Evolutionary conservation across 2,329 filamentous ascomycete species (phyloP), one percentile per base, ranked within the genome.

Genomic region (Fusarium illudens): DNA sequence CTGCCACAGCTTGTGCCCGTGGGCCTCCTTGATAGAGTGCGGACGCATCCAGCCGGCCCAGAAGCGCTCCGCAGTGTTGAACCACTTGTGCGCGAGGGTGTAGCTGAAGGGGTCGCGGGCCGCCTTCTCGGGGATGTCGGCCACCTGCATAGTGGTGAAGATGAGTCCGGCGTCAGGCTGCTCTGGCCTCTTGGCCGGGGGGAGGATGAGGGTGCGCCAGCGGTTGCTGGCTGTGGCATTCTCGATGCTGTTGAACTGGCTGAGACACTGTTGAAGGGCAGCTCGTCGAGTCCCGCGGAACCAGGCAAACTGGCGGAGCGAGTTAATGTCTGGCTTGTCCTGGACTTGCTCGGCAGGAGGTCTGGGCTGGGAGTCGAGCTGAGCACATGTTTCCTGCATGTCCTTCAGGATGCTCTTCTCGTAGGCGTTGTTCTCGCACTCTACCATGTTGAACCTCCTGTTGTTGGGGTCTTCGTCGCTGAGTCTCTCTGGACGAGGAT

Each of bases 271-370:
- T 66, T 85, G 82, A 20, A 85, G 72, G 17, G 79, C 83, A 8
- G 82, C 84, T 44, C 84, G 80, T 39, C 79, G 77, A 56, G 76
- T 77, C 2, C 83, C 84, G 11, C 81, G 81, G 53, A 81, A 78
- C 4, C 52, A 56, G 2, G 79, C 76, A 65, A 78, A 81, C 17
- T 65, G 52, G 12, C 66, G 37, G 29, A 75, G 67, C 2, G 61
- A 60, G 19, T 69, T 64, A 56, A 73, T 29, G 20, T 17, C 42
- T 6, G 51, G 37, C 6, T 57, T 19, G 20, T 13, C 46, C 6
- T 22, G 20, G 8, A 52, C 54, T 11, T 34, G n/a, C 9, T 55
- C 22, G 6, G 53, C 27, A 6, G 58, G 19, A 15, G 17, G 27
- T 15, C 22, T 9, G n/a, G 33, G 48, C 11, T 59, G 37, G 15